phyloP scores from a whole-genome alignment of 2,329 filamentous ascomycete species.

The Pseudophaeomoniella oleicola region DNA sequence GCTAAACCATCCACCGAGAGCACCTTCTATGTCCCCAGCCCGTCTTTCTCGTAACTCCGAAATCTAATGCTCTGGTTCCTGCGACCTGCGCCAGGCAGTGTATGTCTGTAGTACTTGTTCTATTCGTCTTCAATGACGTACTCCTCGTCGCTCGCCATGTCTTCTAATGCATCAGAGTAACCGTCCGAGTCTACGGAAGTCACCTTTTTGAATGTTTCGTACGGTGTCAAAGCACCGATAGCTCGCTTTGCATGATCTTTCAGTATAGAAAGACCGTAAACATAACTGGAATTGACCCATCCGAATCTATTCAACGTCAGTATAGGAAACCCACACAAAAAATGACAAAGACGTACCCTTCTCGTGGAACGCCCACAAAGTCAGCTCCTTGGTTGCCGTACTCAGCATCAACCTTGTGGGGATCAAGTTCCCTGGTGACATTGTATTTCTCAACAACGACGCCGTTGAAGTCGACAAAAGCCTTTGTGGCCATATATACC shows the following conservation, averaged over 20 bases:
- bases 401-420: constrained; percentile 88
- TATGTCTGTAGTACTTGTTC: not conserved
- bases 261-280: constrained; percentile 79
- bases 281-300: constrained; percentile 97
- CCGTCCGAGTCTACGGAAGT: constrained; percentile 17
- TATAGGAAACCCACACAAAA: not conserved
- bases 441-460: constrained; percentile 99
- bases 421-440: constrained; percentile 77
- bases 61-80: too few relatives aligned
- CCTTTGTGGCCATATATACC: constrained; percentile 97
- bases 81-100: too few relatives aligned
- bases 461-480: constrained; percentile 96
- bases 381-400: constrained; percentile 94
- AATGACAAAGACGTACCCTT: constrained; percentile 55
- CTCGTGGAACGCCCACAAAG: constrained; percentile 88
- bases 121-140: not conserved
- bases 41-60: too few relatives aligned
- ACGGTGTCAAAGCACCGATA: constrained; percentile 74
- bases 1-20: too few relatives aligned
- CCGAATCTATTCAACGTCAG: constrained; percentile 55
- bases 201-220: constrained; percentile 65
- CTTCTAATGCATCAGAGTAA: constrained; percentile 6
- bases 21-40: too few relatives aligned
- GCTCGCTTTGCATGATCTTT: constrained; percentile 82
- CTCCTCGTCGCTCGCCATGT: not conserved